A percentile compares a stretch with the other conserved stretches of the same genome.
phyloP scores from a whole-genome alignment of 352 stramenopile species.

The Albugo laibachii region DNA sequence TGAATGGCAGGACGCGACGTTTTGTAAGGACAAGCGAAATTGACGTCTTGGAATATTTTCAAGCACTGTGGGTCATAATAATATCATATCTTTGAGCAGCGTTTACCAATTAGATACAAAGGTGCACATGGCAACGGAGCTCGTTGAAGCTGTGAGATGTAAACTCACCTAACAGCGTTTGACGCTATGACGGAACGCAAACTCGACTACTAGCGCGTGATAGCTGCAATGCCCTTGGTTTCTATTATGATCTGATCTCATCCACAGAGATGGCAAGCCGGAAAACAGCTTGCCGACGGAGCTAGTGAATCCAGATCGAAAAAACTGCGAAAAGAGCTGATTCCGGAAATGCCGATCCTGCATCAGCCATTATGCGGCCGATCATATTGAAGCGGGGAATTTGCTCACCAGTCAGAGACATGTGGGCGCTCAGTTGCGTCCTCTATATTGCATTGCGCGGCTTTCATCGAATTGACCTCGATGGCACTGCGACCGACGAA shows the following conservation, averaged over 20 bases:
- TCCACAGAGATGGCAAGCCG: slow-evolving; percentile 70
- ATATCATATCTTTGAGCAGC: slow-evolving; percentile 69
- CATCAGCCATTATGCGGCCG: slow-evolving; percentile 9
- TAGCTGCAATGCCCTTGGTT: slow-evolving; percentile 36
- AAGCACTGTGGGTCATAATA: slow-evolving; percentile 52
- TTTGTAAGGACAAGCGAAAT: slow-evolving; percentile 60
- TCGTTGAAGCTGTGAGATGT: slow-evolving; percentile 79
- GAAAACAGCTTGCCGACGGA: slow-evolving; percentile 52
- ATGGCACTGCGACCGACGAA: slow-evolving; percentile 61
- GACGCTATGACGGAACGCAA: slow-evolving; percentile 34
- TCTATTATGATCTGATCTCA: slow-evolving; percentile 36
- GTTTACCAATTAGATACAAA: slow-evolving; percentile 61
- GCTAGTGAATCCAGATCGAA: slow-evolving; percentile 9
- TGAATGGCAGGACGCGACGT: no score
- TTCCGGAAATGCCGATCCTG: slow-evolving; percentile 52
- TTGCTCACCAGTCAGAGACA: slow-evolving; percentile 46
- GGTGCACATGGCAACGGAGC: slow-evolving; percentile 75
- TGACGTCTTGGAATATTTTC: slow-evolving; percentile 41
- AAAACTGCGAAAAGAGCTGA: slow-evolving; percentile 49
- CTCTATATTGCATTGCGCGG: slow-evolving; percentile 88
- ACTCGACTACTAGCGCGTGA: slow-evolving; percentile 26
- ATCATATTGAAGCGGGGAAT: slow-evolving; percentile 46
- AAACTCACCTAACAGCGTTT: slow-evolving; percentile 67
- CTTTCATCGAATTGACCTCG: slow-evolving; percentile 82
- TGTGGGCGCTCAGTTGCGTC: slow-evolving; percentile 81